Evolutionary conservation across 2,329 filamentous ascomycete species (phyloP).

Genomic region (Lecanosticta acicola): DNA sequence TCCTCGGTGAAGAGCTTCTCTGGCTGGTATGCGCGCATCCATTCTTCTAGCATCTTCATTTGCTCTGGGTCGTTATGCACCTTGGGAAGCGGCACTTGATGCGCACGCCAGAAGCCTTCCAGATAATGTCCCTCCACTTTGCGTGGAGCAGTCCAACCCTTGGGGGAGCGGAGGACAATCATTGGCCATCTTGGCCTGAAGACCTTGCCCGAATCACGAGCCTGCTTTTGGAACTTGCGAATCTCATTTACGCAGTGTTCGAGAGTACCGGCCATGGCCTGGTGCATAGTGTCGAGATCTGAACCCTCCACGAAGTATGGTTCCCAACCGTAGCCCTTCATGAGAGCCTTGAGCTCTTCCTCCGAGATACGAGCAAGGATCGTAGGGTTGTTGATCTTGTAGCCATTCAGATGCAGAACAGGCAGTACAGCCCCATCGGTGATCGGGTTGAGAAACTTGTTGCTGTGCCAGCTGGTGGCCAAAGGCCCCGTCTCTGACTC

Average conservation of each 20-base stretch:
- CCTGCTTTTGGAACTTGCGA: slow-evolving; percentile 61
- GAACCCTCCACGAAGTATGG: slow-evolving; percentile 76
- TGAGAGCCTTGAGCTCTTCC: slow-evolving; percentile 63
- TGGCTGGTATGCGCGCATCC: slow-evolving; percentile 72
- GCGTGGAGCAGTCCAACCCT: slow-evolving; percentile 73
- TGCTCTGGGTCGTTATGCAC: slow-evolving; percentile 58
- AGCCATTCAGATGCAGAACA: slow-evolving; percentile 73
- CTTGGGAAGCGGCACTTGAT: slow-evolving; percentile 71
- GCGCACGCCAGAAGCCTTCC: slow-evolving; percentile 71
- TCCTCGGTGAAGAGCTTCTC: slow-evolving; percentile 63
- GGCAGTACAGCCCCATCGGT: slow-evolving; percentile 72
- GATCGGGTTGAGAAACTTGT: slow-evolving; percentile 74
- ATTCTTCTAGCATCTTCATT: slow-evolving; percentile 63
- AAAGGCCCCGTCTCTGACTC: slow-evolving; percentile 76
- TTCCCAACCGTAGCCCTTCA: slow-evolving; percentile 70
- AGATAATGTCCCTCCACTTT: slow-evolving; percentile 66
- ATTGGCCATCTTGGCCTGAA: slow-evolving; percentile 72
- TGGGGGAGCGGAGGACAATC: slow-evolving; percentile 70
- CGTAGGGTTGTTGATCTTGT: slow-evolving; percentile 80
- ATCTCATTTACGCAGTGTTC: slow-evolving; percentile 69
- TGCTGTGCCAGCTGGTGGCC: slow-evolving; percentile 76
- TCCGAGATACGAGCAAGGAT: slow-evolving; percentile 68
- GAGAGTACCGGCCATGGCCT: slow-evolving; percentile 72
- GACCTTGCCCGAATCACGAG: slow-evolving; percentile 62
- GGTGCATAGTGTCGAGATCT: slow-evolving; percentile 69